phyloP scores from a whole-genome alignment of 1,284 basidiomycete species.

The Clitocybe nebularis region DNA sequence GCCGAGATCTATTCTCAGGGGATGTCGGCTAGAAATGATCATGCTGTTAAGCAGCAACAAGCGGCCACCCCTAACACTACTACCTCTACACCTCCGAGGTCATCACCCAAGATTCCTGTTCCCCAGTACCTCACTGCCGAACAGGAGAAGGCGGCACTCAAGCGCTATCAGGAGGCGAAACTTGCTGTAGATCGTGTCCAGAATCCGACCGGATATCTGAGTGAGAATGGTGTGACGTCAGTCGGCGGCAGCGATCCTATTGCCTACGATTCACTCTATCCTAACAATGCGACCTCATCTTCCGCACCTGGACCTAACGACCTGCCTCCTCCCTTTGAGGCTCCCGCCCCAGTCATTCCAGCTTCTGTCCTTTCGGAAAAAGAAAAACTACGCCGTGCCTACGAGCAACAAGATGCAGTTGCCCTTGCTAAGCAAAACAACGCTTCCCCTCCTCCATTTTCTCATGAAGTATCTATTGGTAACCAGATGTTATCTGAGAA shows the following conservation, averaged over 20 bases:
- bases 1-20: conserved; percentile 30
- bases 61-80: conserved; percentile 8
- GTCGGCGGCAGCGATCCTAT: conserved; percentile 29
- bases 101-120: conserved; percentile 16
- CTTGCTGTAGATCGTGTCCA: conserved; percentile 59
- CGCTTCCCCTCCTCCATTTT: conserved; percentile 20
- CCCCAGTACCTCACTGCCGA: conserved; percentile 46
- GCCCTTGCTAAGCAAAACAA: conserved; percentile 28
- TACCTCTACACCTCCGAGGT: conserved; percentile 10
- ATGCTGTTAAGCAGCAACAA: conserved; percentile 11
- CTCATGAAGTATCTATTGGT: conserved; percentile 16
- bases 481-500: conserved; percentile 34
- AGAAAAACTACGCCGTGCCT: conserved; percentile 48
- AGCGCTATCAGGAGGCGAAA: conserved; percentile 66
- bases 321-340: conserved; percentile 48
- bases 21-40: conserved; percentile 23
- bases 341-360: conserved; percentile 33
- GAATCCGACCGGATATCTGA: conserved; percentile 15
- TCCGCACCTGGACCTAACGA: conserved; percentile 27
- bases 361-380: conserved; percentile 43
- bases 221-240: conserved; percentile 3
- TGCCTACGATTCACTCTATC: conserved; percentile 57
- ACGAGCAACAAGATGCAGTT: conserved; percentile 43
- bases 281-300: conserved; percentile 27
- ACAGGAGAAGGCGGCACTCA: conserved; percentile 60